Base-by-base conservation (phyloP, 768 basidiomycete species). In the Punctularia strigosozonata region DNA sequence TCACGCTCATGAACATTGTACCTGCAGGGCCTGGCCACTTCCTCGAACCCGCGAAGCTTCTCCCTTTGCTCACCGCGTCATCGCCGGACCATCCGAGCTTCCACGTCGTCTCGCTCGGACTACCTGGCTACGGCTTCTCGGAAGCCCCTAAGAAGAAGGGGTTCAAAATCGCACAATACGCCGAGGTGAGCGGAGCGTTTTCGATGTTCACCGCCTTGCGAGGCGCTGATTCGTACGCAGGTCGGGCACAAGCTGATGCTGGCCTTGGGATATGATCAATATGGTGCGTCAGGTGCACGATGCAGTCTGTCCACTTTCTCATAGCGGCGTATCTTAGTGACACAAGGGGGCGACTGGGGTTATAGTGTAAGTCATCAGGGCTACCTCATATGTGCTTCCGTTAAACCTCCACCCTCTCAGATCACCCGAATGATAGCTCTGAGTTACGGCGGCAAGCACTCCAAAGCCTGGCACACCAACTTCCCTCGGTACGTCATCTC, bases 91-190 rank as follows among this genome's bases (percentile, higher is more conserved):
- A 66, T 4, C 73, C 75, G 1, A 66, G 61, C 35, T 77, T 76
- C 48, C 71, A 76, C 43, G 70, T 77, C 15, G 69, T 77, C 0
- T 64, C 64, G 0, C 38, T 64, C 25, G 64, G 71, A 44, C 43
- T 75, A 13, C 73, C 73, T 12, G 70, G 71, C 0, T 76, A 55
- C 48, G 73, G 71, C 0, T 75, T 74, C 48, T 75, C 73, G 1
- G 62, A 70, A 26, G 69, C 65, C 2, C 64, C 71, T 2, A 65
- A 49, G 31, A 62, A 64, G 42, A 61, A 60, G 43, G 69, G 72
- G 1, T 75, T 75, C 43, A 46, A 42, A 8, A 7, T 57, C 0
- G 41, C 50, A 21, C 73, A 74, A 35, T 73, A 66, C 32, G 72
- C 70, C 3, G 69, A 75, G 52, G 73, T 65, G 31, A 19, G 38